Conservation (phyloP, 192 early-diverging fungal genomes). For the Spizellomyces sp. region DNA sequence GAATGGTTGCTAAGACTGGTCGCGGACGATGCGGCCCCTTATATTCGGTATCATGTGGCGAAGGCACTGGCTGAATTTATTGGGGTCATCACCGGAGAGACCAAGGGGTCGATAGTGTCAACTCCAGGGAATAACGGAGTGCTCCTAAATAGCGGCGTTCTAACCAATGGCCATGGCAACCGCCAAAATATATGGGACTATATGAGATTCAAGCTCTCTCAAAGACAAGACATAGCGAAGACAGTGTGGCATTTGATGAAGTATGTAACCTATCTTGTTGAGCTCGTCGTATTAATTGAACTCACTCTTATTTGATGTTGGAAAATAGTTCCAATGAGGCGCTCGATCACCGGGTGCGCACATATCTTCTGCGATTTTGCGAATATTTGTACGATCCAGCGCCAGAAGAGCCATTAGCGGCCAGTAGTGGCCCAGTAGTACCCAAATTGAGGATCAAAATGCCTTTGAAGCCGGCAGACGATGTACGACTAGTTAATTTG, state of each 20-base stretch:
- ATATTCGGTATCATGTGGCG: conserved; percentile 59
- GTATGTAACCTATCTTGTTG: too few species aligned
- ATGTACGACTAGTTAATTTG: too few species aligned
- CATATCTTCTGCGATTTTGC: conserved; percentile 63
- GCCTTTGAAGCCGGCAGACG: conserved; percentile 26
- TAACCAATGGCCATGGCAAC: conserved; percentile 1
- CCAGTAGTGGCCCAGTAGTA: background rate
- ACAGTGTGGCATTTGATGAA: conserved; percentile 21
- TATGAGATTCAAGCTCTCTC: background rate
- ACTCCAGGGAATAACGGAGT: background rate
- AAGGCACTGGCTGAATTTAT: conserved; percentile 36
- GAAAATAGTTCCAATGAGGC: background rate
- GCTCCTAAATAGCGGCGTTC: too few species aligned
- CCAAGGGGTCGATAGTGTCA: conserved; percentile 1
- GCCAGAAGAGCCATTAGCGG: conserved; percentile 16
- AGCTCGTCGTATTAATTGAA: too few species aligned
- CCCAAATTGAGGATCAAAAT: conserved; percentile 61
- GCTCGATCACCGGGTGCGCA: conserved; percentile 59
- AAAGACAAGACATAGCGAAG: conserved; percentile 7
- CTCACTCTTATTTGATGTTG: too few species aligned
- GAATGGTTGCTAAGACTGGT: conserved; percentile 64
- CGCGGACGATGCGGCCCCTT: conserved; percentile 63
- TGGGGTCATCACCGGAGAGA: conserved; percentile 13
- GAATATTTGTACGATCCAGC: conserved; percentile 66
- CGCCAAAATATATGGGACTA: background rate